Percentiles rank a stretch among this genome's conserved stretches.
These are phyloP conservation scores for Suillus subaureus DNA, from an alignment of 768 basidiomycete species.

Conservation along the genomic window DNA sequence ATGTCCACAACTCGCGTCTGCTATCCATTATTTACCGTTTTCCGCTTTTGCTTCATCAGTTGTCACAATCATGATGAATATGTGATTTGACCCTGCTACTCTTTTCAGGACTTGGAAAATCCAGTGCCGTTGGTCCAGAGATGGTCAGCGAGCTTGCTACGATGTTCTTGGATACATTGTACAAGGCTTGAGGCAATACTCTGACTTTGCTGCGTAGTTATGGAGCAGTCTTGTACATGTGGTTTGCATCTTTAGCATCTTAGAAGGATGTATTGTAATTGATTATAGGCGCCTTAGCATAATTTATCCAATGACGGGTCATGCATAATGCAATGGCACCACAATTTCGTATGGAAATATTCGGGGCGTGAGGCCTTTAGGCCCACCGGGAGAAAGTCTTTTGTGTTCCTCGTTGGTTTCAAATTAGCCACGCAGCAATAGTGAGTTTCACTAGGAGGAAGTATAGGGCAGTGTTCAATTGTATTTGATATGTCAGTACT, in stretches of 20 bases:
- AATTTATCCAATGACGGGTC: background rate
- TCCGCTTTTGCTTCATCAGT: conserved; percentile 2
- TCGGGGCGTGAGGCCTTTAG: background rate
- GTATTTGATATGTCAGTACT: background rate
- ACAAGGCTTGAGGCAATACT: conserved; percentile 59
- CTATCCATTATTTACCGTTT: background rate
- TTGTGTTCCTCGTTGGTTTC: background rate
- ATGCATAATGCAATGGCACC: background rate
- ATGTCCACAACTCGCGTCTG: conserved; percentile 5
- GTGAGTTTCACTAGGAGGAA: background rate
- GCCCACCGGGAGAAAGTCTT: background rate
- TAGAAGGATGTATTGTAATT: background rate
- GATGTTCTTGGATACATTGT: conserved; percentile 81
- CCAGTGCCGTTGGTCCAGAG: conserved; percentile 78
- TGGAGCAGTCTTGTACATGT: background rate
- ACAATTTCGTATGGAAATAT: background rate
- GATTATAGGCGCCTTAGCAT: background rate
- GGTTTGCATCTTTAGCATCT: conserved; percentile 2
- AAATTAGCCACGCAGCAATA: background rate
- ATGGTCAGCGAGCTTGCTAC: conserved; percentile 79
- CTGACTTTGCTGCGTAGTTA: background rate
- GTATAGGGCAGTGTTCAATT: background rate
- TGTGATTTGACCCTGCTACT: background rate
- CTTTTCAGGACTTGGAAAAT: conserved; percentile 71
- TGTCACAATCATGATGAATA: background rate